Evolutionary conservation across 208 protist species (phyloP), one percentile per base, ranked within the genome.

Genomic region (Trypanosomatidae sp.): DNA sequence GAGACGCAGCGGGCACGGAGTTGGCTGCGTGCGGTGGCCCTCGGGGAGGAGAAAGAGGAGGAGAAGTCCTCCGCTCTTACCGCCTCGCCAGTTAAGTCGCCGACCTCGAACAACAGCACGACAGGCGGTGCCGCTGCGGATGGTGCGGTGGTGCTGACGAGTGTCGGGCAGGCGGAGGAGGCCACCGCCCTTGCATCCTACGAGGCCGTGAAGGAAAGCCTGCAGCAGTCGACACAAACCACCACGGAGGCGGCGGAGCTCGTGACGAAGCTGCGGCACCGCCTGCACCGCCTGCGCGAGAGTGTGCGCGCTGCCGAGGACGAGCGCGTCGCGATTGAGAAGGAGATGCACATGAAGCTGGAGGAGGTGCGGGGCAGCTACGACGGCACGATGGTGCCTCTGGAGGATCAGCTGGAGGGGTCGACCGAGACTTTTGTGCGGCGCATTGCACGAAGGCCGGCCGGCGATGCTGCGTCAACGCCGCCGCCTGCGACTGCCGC

Each of bases 311-410:
- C 70, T 0, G 85, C 87, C 0, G 62, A 78, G 52, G 79, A 89
- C 47, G 72, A 82, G 66, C 60, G 90, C 60, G 53, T 44, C 8
- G 71, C 50, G 15, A 59, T 91, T 13, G 71, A 91, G 58, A n/a
- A 62, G 12, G 64, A 86, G 46, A 77, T 85, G 60, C 22, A 71
- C 1, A 68, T 22, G 12, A 84, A 85, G 62, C 46, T 91, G 17
- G 44, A 74, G 13, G 83, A 89, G 53, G 80, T 95, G 39, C 87
- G 81, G 13, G 69, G 74, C 33, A 85, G 86, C 77, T 95, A 95
- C 69, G 91, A 95, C 72, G 80, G 76, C 55, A 91, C 91, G 12
- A 95, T 95, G 91, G 76, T 91, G 66, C 80, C 91, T 15, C 74
- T 95, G 33, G 76, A 95, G 52, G 86, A 91, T 43, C 73, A 82